Percentiles rank a stretch among this genome's conserved stretches.
Evolutionary conservation across 495 filamentous ascomycete species (phyloP).

Genomic region (Cetradonia linearis): DNA sequence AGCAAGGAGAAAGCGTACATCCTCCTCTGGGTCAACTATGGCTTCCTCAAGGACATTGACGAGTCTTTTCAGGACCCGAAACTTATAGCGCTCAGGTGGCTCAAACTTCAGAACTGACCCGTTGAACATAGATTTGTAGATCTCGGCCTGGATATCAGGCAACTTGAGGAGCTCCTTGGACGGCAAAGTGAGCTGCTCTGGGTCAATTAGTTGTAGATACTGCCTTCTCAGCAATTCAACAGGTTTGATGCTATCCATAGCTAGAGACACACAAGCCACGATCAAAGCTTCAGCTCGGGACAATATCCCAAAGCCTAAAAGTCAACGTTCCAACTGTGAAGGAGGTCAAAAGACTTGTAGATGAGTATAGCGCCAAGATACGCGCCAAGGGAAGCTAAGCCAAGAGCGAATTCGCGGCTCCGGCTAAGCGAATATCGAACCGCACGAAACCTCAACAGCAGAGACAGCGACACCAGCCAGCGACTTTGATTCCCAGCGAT

Average conservation of each 20-base stretch:
- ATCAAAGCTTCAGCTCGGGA: too few species aligned
- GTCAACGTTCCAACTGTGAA: too few species aligned
- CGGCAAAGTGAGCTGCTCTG: constrained; percentile 47
- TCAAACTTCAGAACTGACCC: constrained; percentile 37
- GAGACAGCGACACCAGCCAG: constrained; percentile 5
- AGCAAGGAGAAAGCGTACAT: constrained; percentile 51
- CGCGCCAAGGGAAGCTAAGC: not conserved
- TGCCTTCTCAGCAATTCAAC: constrained; percentile 37
- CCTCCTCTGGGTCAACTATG: constrained; percentile 65
- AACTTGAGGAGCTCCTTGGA: constrained; percentile 40
- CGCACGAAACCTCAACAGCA: constrained; percentile 8
- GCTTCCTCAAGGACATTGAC: constrained; percentile 53
- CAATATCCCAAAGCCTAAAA: too few species aligned
- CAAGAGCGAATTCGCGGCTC: not conserved
- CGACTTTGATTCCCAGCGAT: not conserved
- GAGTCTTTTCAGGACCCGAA: constrained; percentile 63
- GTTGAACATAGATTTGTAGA: constrained; percentile 57
- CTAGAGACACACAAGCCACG: too few species aligned
- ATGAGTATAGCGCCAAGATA: not conserved
- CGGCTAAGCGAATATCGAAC: not conserved
- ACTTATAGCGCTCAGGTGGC: constrained; percentile 57
- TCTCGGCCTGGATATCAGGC: constrained; percentile 45
- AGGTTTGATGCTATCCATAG: constrained; percentile 5
- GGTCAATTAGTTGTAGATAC: constrained; percentile 58
- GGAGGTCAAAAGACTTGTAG: too few species aligned